Evolutionary conservation across 176 grass and related monocot genomes (phyloP).

Genomic region (bread wheat (Triticum aestivum)): IWGSC_CS_RefSeq_v2.1 NC_057795.1:274660897-274661396

Average conservation of each 20-base stretch:
- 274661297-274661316: not conserved
- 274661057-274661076: slow-evolving; percentile 17
- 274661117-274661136: not conserved
- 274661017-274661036: not conserved
- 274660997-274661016: not conserved
- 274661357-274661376: too few species aligned
- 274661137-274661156: not conserved
- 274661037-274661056: not conserved
- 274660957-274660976: not conserved
- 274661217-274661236: not conserved
- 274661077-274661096: not conserved
- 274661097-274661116: not conserved
- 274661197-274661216: not conserved
- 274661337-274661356: too few species aligned
- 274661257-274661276: too few species aligned
- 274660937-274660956: slow-evolving; percentile 3
- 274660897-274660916: not conserved
- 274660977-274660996: not conserved
- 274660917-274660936: not conserved
- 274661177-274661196: not conserved
- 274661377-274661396: too few species aligned
- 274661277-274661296: not conserved
- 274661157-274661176: not conserved
- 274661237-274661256: too few species aligned
- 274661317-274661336: too few species aligned